phyloP scores from a whole-genome alignment of 352 stramenopile species.

The Globisporangium uncinulatum region DNA sequence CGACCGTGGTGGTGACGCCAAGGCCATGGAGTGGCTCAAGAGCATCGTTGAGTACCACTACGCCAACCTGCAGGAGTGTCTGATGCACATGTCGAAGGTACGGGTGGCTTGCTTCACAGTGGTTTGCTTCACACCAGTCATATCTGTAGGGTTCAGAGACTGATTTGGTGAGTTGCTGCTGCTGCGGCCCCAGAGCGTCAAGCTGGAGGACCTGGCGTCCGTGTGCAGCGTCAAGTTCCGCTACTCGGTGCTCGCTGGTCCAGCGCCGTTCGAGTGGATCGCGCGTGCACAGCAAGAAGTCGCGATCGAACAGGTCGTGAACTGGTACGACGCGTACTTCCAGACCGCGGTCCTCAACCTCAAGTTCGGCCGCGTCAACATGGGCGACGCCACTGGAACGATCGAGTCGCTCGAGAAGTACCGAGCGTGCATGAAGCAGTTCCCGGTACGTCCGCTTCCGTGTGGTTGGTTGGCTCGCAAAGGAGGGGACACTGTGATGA shows the following conservation, averaged over 20 bases:
- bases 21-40: background rate
- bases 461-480: no score
- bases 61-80: conserved; percentile 19
- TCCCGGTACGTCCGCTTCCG: background rate
- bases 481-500: no score
- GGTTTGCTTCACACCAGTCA: background rate
- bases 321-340: background rate
- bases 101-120: background rate
- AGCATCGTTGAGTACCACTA: conserved; percentile 25
- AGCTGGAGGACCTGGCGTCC: background rate
- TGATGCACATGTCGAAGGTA: conserved; percentile 17
- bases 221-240: conserved; percentile 42
- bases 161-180: background rate
- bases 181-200: background rate
- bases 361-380: background rate
- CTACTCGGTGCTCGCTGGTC: conserved; percentile 36
- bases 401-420: background rate
- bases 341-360: background rate
- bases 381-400: background rate
- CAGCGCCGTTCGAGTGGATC: conserved; percentile 34
- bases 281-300: conserved; percentile 7
- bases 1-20: background rate
- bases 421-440: background rate
- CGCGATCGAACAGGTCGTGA: background rate
- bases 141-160: no score